Evolutionary conservation across 176 grass and related monocot species (phyloP).

Genomic region (Cenchrus americanus): DNA sequence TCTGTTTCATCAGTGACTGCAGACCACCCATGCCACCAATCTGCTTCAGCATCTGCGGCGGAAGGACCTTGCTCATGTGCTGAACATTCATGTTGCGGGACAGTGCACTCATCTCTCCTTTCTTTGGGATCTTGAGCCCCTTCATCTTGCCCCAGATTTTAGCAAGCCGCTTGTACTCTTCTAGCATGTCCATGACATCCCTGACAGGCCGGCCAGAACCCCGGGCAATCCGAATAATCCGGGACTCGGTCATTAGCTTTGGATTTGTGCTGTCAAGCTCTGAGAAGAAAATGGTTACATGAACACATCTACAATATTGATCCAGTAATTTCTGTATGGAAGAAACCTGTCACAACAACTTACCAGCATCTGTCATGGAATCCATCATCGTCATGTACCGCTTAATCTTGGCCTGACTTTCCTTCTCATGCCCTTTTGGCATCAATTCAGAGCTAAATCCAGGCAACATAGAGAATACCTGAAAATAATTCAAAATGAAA

Average conservation of each 20-base stretch:
- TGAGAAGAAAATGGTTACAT: slow-evolving; percentile 39
- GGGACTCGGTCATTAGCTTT: slow-evolving; percentile 81
- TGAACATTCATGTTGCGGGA: slow-evolving; percentile 76
- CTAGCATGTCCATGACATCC: slow-evolving; percentile 88
- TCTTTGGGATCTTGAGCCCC: slow-evolving; percentile 82
- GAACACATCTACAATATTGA: neutral
- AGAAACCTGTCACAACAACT: neutral
- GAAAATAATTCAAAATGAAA: slow-evolving; percentile 19
- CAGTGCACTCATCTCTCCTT: slow-evolving; percentile 80
- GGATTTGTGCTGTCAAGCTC: slow-evolving; percentile 89
- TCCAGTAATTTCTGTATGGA: neutral
- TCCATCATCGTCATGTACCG: slow-evolving; percentile 99
- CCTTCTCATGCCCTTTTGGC: slow-evolving; percentile 95
- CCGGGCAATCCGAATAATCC: slow-evolving; percentile 67
- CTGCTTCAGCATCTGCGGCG: slow-evolving; percentile 88
- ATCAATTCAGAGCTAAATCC: slow-evolving; percentile 87
- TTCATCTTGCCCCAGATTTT: slow-evolving; percentile 96
- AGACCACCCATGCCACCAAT: slow-evolving; percentile 84
- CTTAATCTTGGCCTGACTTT: slow-evolving; percentile 96
- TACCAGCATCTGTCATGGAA: slow-evolving; percentile 94
- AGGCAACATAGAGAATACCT: slow-evolving; percentile 98
- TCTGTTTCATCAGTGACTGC: slow-evolving; percentile 89
- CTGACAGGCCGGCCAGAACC: slow-evolving; percentile 73
- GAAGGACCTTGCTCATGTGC: slow-evolving; percentile 83
- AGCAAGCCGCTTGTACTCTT: slow-evolving; percentile 93